Percentiles rank a stretch among this genome's conserved stretches.
Conservation (phyloP, 2,329 filamentous ascomycete species). For the Nemania serpens region DNA sequence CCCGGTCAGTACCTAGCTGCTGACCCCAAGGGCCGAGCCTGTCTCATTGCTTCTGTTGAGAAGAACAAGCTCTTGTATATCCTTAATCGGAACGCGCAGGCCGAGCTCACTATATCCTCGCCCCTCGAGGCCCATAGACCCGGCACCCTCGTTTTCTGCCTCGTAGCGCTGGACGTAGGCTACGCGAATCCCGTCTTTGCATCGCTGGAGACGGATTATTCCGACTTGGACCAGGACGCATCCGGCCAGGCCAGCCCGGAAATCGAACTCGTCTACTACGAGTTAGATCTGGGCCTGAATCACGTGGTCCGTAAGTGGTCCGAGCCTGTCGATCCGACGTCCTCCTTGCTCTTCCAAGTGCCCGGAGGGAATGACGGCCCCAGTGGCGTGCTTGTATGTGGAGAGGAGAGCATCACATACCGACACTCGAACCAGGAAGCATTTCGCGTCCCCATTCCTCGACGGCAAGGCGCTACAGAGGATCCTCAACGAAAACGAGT, state of each 20-base stretch:
- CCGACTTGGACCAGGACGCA: conserved; percentile 87
- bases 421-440: conserved; percentile 94
- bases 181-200: conserved; percentile 98
- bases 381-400: neutral
- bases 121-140: conserved; percentile 95
- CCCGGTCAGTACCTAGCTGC: conserved; percentile 95
- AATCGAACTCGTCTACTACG: conserved; percentile 92
- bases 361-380: neutral
- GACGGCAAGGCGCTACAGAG: conserved; percentile 84
- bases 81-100: conserved; percentile 91
- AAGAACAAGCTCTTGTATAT: conserved; percentile 99
- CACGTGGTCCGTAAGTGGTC: conserved; percentile 98
- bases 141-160: conserved; percentile 74
- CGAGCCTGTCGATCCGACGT: conserved; percentile 87
- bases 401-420: conserved; percentile 83
- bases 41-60: conserved; percentile 90
- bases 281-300: conserved; percentile 93
- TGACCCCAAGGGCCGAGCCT: conserved; percentile 94
- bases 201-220: conserved; percentile 90
- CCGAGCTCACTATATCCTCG: conserved; percentile 94
- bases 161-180: conserved; percentile 89
- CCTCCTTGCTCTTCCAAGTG: conserved; percentile 75
- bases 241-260: conserved; percentile 81
- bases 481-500: conserved; percentile 87
- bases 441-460: conserved; percentile 86